Conservation (phyloP, 768 basidiomycete species). For the Hortiboletus campestris region DNA sequence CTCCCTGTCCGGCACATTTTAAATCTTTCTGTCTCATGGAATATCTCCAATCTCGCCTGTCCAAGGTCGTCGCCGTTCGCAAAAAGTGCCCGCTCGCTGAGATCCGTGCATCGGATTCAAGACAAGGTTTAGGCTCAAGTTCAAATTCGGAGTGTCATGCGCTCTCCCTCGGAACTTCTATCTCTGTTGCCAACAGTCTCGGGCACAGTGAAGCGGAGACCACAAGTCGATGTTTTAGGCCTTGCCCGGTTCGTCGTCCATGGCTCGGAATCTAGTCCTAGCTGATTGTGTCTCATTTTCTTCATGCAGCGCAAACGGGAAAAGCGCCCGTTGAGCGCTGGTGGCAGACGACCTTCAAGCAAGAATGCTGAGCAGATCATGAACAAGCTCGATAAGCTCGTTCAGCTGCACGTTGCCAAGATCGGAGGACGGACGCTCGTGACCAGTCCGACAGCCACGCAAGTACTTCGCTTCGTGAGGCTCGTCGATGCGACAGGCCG, state of each 20-base stretch:
- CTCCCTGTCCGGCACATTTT: background rate
- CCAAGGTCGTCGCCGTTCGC: slow-evolving; percentile 25
- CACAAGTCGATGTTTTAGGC: slow-evolving; percentile 10
- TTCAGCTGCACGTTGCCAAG: slow-evolving; percentile 18
- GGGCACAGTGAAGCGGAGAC: background rate
- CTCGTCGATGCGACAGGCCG: slow-evolving; percentile 29
- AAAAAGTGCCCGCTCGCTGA: slow-evolving; percentile 8
- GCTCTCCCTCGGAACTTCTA: slow-evolving; percentile 12
- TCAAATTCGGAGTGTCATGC: slow-evolving; percentile 7
- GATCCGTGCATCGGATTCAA: slow-evolving; percentile 10
- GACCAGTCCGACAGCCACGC: slow-evolving; percentile 19
- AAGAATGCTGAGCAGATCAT: slow-evolving; percentile 17
- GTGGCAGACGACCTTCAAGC: slow-evolving; percentile 3
- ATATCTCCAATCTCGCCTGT: slow-evolving; percentile 20
- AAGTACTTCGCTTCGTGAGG: slow-evolving; percentile 21
- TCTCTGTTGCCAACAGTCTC: background rate
- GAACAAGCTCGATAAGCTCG: slow-evolving; percentile 21
- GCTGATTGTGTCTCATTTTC: background rate
- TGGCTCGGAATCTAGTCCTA: background rate
- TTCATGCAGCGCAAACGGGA: slow-evolving; percentile 18
- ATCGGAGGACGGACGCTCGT: slow-evolving; percentile 6
- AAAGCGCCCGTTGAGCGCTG: slow-evolving; percentile 1
- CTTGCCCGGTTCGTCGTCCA: slow-evolving; percentile 8
- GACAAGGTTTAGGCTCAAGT: slow-evolving; percentile 13
- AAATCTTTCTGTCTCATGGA: slow-evolving; percentile 13